Percentiles rank a stretch among this genome's conserved stretches.
Evolutionary conservation across 768 basidiomycete genomes (phyloP).

Genomic region (Mycena rebaudengoi): DNA sequence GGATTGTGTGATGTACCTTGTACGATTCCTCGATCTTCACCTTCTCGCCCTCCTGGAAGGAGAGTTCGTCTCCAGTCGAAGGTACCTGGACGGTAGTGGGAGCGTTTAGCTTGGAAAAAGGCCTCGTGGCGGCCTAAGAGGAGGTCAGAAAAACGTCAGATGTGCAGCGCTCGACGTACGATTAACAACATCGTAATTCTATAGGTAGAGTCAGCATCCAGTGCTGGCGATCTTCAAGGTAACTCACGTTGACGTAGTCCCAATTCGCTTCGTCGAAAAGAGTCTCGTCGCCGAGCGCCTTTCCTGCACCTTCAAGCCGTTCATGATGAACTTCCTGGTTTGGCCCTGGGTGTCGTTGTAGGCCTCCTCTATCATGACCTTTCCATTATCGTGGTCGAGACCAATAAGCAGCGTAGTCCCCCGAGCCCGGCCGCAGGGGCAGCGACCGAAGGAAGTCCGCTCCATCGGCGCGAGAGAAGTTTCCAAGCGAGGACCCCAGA

Average conservation of each 20-base stretch:
- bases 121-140: constrained; percentile 84
- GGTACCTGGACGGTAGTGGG: constrained; percentile 68
- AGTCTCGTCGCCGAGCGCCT: constrained; percentile 69
- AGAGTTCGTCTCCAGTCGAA: constrained; percentile 48
- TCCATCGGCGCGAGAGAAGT: constrained; percentile 79
- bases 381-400: constrained; percentile 85
- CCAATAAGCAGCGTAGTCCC: constrained; percentile 90
- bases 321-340: constrained; percentile 84
- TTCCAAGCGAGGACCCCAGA: constrained; percentile 91
- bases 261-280: constrained; percentile 75
- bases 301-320: constrained; percentile 78
- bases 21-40: constrained; percentile 87
- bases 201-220: not conserved
- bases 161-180: not conserved
- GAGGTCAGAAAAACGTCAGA: not conserved
- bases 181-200: constrained; percentile 30
- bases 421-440: constrained; percentile 75
- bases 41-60: constrained; percentile 76
- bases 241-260: constrained; percentile 77
- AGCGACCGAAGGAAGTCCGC: constrained; percentile 78
- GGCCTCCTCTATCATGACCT: constrained; percentile 77
- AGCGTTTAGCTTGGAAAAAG: constrained; percentile 73
- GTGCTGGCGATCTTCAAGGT: not conserved
- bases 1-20: constrained; percentile 63
- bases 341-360: constrained; percentile 85